Evolutionary conservation across 768 basidiomycete genomes (phyloP).

Genomic region (Tulasnella sp.): DNA sequence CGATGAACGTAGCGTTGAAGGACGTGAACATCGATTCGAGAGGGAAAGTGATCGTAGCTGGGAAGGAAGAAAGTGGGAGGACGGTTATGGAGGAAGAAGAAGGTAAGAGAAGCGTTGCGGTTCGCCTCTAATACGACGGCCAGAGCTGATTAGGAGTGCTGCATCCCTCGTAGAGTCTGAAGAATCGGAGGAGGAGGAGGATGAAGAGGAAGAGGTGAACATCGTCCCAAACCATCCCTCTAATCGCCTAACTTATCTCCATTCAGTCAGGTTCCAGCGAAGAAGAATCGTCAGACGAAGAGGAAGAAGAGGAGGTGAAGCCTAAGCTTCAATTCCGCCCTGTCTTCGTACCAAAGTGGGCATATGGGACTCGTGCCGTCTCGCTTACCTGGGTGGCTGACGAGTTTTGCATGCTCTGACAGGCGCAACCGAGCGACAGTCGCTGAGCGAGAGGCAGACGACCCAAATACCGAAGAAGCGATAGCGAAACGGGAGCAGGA

Average conservation of each 20-base stretch:
- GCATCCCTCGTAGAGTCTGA: slow-evolving; percentile 47
- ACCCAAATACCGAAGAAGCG: slow-evolving; percentile 76
- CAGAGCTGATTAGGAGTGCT: not conserved
- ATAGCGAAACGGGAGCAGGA: slow-evolving; percentile 69
- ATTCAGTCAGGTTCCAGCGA: slow-evolving; percentile 66
- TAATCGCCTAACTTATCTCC: not conserved
- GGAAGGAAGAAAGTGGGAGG: slow-evolving; percentile 75
- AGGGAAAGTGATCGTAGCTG: slow-evolving; percentile 79
- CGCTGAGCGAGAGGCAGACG: slow-evolving; percentile 65
- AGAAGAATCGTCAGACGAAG: slow-evolving; percentile 72
- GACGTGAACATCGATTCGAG: slow-evolving; percentile 81
- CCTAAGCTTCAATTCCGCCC: slow-evolving; percentile 83
- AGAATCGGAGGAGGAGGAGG: slow-evolving; percentile 33
- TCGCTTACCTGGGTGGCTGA: not conserved
- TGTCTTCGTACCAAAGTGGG: slow-evolving; percentile 93
- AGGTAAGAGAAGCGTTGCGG: not conserved
- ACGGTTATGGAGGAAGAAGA: slow-evolving; percentile 58
- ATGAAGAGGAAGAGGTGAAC: slow-evolving; percentile 4
- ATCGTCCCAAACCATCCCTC: not conserved
- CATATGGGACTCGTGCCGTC: slow-evolving; percentile 25
- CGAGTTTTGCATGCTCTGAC: slow-evolving; percentile 25
- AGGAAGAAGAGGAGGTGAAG: slow-evolving; percentile 78
- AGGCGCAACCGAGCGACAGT: slow-evolving; percentile 78
- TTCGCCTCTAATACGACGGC: not conserved
- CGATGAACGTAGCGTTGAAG: slow-evolving; percentile 74